A percentile compares a stretch with the other conserved stretches of the same genome.
These are phyloP conservation scores for Pestalotiopsis sp. DNA, from an alignment of 2,329 filamentous ascomycete genomes.

Conservation along the genomic window DNA sequence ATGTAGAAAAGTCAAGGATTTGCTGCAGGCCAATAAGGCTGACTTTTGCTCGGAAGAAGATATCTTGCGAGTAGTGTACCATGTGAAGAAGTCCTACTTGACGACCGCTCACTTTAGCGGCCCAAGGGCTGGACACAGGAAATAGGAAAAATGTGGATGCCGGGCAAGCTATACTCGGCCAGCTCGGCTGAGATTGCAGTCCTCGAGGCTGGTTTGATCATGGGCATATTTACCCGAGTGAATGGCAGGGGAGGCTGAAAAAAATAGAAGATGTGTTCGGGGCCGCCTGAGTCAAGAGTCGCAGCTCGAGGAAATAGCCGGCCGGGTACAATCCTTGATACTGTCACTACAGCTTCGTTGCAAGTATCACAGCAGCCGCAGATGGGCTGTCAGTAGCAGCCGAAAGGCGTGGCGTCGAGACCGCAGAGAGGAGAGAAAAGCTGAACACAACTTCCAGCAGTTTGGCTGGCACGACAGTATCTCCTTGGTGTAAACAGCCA, in stretches of 20 bases:
- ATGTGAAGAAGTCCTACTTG: background rate
- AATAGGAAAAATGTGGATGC: background rate
- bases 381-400: background rate
- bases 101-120: background rate
- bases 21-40: background rate
- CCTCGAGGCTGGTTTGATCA: background rate
- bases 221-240: background rate
- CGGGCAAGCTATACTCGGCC: background rate
- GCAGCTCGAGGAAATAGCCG: background rate
- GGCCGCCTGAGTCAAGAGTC: background rate
- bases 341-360: background rate
- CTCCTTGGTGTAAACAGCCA: background rate
- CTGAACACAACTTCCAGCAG: conserved; percentile 6
- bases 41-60: background rate
- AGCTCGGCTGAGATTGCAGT: background rate
- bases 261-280: background rate
- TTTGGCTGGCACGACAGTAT: background rate
- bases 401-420: background rate
- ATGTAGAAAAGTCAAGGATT: background rate
- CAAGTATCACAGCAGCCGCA: background rate
- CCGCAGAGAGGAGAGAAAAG: background rate
- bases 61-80: background rate
- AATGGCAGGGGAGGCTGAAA: background rate
- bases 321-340: background rate
- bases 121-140: background rate